Evolutionary conservation across 768 basidiomycete genomes (phyloP).

Genomic region (Podaxis sp.): DNA sequence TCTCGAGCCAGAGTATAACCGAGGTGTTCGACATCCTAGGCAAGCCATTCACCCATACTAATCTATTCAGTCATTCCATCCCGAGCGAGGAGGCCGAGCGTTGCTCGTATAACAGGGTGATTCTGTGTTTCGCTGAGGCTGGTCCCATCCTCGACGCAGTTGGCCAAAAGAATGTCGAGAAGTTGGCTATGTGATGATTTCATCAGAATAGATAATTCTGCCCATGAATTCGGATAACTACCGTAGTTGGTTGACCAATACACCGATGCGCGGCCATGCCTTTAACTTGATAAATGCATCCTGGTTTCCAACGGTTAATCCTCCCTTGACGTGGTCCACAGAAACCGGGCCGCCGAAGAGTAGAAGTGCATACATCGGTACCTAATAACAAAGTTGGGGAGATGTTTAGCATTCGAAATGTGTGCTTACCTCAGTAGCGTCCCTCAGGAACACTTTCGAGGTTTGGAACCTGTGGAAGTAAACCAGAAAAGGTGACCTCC

Average conservation of each 20-base stretch:
- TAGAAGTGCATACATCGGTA: slow-evolving; percentile 85
- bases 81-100: slow-evolving; percentile 32
- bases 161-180: slow-evolving; percentile 66
- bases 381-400: slow-evolving; percentile 34
- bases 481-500: slow-evolving; percentile 77
- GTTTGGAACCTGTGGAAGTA: slow-evolving; percentile 86
- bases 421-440: slow-evolving; percentile 75
- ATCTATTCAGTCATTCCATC: slow-evolving; percentile 31
- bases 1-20: background rate
- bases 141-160: slow-evolving; percentile 63
- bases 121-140: slow-evolving; percentile 44
- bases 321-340: slow-evolving; percentile 81
- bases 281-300: slow-evolving; percentile 59
- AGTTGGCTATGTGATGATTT: slow-evolving; percentile 47
- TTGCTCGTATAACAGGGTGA: slow-evolving; percentile 51
- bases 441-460: slow-evolving; percentile 81
- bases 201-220: background rate
- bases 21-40: background rate
- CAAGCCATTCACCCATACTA: background rate
- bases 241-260: slow-evolving; percentile 86
- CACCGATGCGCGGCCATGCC: slow-evolving; percentile 89
- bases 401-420: background rate
- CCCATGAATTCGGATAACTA: slow-evolving; percentile 27
- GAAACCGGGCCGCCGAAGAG: slow-evolving; percentile 81
- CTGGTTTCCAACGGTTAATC: slow-evolving; percentile 59